Base-by-base conservation (phyloP, 768 basidiomycete species). In the Multifurca ochricompacta region DNA sequence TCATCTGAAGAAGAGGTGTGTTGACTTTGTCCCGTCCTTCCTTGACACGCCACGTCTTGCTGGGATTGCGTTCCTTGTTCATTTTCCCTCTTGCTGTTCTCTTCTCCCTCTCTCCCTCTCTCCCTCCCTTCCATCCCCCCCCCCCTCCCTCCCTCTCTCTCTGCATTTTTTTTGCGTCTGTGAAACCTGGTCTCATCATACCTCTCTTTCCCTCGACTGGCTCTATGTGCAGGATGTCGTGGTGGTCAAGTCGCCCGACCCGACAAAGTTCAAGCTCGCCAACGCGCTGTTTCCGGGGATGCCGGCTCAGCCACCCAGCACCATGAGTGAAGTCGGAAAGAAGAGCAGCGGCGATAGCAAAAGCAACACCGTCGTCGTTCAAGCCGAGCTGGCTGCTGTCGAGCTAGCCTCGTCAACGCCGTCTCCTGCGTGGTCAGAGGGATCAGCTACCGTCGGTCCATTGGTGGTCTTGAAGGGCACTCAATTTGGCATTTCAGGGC, bases 1-100 rank as follows among this genome's bases (percentile, higher is more conserved):
- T 55, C 40, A 23, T 58, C 57, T 41, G 57, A 58, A 55, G 57
- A 55, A 48, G 57, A 58, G 57, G 57, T 55, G 52, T 54, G 57
- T 58, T 41, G 57, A 48, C 53, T 48, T 43, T 42, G 47, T 48
- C 52, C 47, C 41, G 27, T 47, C 45, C 25, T 48, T 48, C 32
- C 25, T 48, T 53, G 56, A 36, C 46, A 47, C 46, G 48, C 45
- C 41, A 28, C 51, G 28, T 32, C 37, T 37, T 58, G 40, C 27
- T 31, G 16, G 47, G 48, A 53, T 48, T 18, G 27, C 46, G 14
- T 54, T 56, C 34, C 31, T 51, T 41, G 32, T 28, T 31, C 21
- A 21, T 47, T 40, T n/a, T 27, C 30, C 41, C 23, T 47, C 45
- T 4, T 8, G 28, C n/a, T 47, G n/a, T n/a, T n/a, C n/a, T n/a